Percentiles rank a stretch among this genome's conserved stretches.
phyloP scores from a whole-genome alignment of 164 flowering plant species.

The Stephania cephalantha region DNA sequence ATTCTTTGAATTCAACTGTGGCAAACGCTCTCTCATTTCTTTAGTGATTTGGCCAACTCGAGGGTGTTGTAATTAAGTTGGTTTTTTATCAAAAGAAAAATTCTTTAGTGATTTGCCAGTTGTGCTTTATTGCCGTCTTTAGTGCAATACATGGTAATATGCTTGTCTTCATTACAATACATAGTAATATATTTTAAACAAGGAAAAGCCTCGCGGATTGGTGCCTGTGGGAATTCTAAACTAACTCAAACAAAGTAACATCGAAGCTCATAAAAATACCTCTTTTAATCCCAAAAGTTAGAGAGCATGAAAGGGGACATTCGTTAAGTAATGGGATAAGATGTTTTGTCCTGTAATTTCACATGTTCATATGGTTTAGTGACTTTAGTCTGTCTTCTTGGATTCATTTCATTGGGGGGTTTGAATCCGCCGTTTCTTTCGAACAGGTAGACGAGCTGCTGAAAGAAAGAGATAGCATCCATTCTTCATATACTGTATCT shows the following conservation, averaged over 20 bases:
- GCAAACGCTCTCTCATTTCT: neutral
- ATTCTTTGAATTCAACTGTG: too few species aligned
- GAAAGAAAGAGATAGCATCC: conserved; percentile 75
- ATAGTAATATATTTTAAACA: neutral
- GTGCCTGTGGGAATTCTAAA: neutral
- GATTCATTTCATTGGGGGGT: neutral
- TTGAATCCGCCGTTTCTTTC: conserved; percentile 4
- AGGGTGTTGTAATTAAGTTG: too few species aligned
- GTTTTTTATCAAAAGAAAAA: too few species aligned
- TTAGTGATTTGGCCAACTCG: neutral
- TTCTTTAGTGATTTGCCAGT: neutral
- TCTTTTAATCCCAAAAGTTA: neutral
- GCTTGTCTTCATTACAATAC: too few species aligned
- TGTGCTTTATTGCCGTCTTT: neutral
- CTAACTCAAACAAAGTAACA: too few species aligned
- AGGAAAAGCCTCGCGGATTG: neutral
- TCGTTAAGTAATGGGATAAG: neutral
- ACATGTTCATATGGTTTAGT: neutral
- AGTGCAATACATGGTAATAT: too few species aligned
- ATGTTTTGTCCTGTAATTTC: neutral
- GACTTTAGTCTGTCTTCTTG: neutral
- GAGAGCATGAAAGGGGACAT: neutral
- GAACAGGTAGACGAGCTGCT: conserved; percentile 87
- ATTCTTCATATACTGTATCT: conserved; percentile 57
- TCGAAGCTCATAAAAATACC: neutral